These are phyloP conservation scores for Chrysoporthe puriensis DNA, from an alignment of 2,329 filamentous ascomycete genomes.

Conservation along the genomic window DNA sequence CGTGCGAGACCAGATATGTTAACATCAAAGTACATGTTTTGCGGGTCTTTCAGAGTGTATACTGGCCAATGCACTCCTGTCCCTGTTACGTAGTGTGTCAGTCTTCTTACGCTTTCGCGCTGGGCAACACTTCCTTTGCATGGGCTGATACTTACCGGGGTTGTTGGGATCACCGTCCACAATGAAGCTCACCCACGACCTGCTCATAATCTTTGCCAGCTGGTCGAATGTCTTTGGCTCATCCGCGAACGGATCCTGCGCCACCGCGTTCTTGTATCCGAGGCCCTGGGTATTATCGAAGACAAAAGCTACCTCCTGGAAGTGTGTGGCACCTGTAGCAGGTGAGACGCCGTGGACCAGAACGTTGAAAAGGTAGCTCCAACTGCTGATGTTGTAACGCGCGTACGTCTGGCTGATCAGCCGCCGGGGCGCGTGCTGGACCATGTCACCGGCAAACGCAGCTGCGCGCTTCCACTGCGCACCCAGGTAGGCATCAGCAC, in stretches of 20 bases:
- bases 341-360: constrained; percentile 36
- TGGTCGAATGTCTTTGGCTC: constrained; percentile 46
- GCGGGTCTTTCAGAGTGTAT: constrained; percentile 45
- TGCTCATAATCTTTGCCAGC: constrained; percentile 52
- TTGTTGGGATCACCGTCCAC: constrained; percentile 49
- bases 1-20: constrained; percentile 46
- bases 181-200: constrained; percentile 57
- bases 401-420: constrained; percentile 55
- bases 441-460: constrained; percentile 18
- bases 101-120: neutral
- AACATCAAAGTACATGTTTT: constrained; percentile 55
- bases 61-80: constrained; percentile 43
- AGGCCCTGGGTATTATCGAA: constrained; percentile 54
- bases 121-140: neutral
- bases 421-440: constrained; percentile 48
- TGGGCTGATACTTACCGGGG: constrained; percentile 23
- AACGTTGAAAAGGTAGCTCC: constrained; percentile 50
- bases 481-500: constrained; percentile 2
- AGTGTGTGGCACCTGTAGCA: constrained; percentile 36
- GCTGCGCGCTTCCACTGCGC: constrained; percentile 21
- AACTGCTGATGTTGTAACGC: constrained; percentile 29
- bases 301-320: constrained; percentile 56
- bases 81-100: neutral
- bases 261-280: constrained; percentile 46
- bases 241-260: constrained; percentile 42